Percentiles rank a stretch among this genome's conserved stretches.
Conservation (phyloP, 225 moss, liverwort and hornwort species). For the Lunularia cruciata region DNA sequence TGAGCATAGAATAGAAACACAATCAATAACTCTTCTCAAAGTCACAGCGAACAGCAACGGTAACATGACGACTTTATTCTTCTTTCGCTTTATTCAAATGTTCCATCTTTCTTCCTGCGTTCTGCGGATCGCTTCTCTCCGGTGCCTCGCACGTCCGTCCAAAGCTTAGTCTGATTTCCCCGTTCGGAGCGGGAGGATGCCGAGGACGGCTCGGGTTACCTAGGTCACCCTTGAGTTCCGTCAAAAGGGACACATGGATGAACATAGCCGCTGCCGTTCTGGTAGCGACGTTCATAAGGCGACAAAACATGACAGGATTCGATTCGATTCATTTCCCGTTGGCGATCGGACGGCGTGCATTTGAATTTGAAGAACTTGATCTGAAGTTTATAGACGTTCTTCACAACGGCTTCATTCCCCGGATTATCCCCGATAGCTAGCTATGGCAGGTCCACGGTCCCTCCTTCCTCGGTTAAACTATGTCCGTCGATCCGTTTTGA, state of each 20-base stretch:
- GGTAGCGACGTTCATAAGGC: not conserved
- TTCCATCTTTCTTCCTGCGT: slow-evolving; percentile 6
- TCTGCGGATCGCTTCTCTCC: not conserved
- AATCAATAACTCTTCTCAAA: too few species aligned
- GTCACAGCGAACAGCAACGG: slow-evolving; percentile 27
- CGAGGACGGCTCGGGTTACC: too few species aligned
- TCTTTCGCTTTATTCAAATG: slow-evolving; percentile 15
- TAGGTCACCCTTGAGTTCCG: not conserved
- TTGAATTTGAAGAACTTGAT: not conserved
- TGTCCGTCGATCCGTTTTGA: too few species aligned
- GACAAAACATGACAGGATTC: not conserved
- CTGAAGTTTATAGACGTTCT: not conserved
- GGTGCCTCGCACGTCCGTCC: not conserved
- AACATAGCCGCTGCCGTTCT: not conserved
- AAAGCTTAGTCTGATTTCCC: too few species aligned
- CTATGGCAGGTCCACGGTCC: too few species aligned
- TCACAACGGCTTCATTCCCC: slow-evolving; percentile 3
- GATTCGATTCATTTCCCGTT: slow-evolving; percentile 17
- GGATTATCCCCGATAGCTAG: too few species aligned
- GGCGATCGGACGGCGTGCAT: not conserved
- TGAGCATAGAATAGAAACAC: too few species aligned
- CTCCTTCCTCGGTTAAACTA: too few species aligned
- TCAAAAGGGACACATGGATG: not conserved
- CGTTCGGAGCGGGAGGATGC: too few species aligned
- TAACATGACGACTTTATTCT: slow-evolving; percentile 21